Evolutionary conservation across 441 rosid species (phyloP).

Genomic region (Rhodomyrtus psidioides): DNA sequence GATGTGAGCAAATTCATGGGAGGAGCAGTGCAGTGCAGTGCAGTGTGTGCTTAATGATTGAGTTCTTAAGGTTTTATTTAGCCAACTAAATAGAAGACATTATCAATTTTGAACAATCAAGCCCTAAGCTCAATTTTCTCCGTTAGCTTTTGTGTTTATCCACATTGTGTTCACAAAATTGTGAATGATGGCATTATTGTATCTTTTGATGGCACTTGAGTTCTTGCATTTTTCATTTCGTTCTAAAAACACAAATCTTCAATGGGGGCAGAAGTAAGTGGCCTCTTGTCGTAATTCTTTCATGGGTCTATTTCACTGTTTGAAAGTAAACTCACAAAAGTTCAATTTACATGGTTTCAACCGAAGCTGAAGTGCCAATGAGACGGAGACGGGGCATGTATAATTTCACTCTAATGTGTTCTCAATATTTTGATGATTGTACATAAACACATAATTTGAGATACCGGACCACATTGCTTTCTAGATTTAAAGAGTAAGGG

Average conservation of each 20-base stretch:
- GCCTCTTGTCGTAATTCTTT: too few relatives aligned
- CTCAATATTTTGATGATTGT: too few relatives aligned
- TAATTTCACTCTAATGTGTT: too few relatives aligned
- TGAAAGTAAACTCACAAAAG: too few relatives aligned
- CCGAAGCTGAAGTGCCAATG: too few relatives aligned
- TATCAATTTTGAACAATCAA: background rate
- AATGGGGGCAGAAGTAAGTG: conserved; percentile 15
- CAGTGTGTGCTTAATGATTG: background rate
- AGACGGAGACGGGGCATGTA: too few relatives aligned
- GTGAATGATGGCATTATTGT: conserved; percentile 5
- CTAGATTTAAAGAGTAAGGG: too few relatives aligned
- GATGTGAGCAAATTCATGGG: background rate
- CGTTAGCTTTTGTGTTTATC: conserved; percentile 25
- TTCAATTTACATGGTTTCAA: too few relatives aligned
- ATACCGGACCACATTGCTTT: too few relatives aligned
- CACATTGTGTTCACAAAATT: conserved; percentile 8
- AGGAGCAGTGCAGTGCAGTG: background rate
- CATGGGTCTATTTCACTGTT: conserved; percentile 20
- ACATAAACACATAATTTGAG: too few relatives aligned
- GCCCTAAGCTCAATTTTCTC: background rate
- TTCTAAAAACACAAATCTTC: conserved; percentile 6
- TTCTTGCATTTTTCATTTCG: conserved; percentile 22
- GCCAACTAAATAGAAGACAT: background rate
- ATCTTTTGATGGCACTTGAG: conserved; percentile 26
- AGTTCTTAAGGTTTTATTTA: background rate